Evolutionary conservation across 148 eudicot genomes (phyloP).

Genomic region (Rhododendron mucronatum): DNA sequence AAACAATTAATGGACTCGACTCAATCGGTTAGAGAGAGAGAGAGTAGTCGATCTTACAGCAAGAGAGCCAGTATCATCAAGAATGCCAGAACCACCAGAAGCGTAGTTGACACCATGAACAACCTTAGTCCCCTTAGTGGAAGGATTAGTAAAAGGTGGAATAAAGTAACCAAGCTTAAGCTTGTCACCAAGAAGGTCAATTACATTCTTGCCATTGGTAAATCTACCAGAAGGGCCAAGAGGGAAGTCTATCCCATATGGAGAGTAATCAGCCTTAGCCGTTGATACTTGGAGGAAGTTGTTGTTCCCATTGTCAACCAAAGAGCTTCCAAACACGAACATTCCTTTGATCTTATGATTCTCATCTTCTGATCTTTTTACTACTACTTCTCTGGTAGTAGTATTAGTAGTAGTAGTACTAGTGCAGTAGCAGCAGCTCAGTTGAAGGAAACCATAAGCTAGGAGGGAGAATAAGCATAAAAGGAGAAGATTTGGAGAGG

Average conservation of each 20-base stretch:
- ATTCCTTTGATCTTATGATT: conserved; percentile 23
- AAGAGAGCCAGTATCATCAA: conserved; percentile 28
- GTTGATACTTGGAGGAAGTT: conserved; percentile 16
- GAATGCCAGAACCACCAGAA: conserved; percentile 40
- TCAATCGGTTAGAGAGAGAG: neutral
- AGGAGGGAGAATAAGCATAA: conserved; percentile 10
- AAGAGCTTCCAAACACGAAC: conserved; percentile 45
- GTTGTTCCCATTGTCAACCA: conserved; percentile 53
- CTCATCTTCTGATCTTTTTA: too few species aligned
- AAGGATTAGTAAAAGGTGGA: conserved; percentile 33
- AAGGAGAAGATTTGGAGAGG: neutral
- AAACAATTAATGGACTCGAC: neutral
- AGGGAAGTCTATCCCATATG: conserved; percentile 44
- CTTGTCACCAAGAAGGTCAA: conserved; percentile 33
- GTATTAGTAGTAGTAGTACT: too few species aligned
- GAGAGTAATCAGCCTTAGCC: conserved; percentile 32
- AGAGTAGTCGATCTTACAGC: conserved; percentile 11
- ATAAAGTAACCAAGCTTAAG: conserved; percentile 24
- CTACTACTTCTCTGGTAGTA: neutral
- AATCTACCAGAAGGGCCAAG: conserved; percentile 42
- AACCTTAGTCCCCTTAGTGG: conserved; percentile 21
- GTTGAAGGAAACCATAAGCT: neutral
- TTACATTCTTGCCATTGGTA: conserved; percentile 37
- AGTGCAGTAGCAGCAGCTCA: neutral
- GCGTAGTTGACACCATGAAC: conserved; percentile 35